Percentiles rank a stretch among this genome's conserved stretches.
Evolutionary conservation across 495 filamentous ascomycete genomes (phyloP).

Genomic region (Aspergillus ostianus): DNA sequence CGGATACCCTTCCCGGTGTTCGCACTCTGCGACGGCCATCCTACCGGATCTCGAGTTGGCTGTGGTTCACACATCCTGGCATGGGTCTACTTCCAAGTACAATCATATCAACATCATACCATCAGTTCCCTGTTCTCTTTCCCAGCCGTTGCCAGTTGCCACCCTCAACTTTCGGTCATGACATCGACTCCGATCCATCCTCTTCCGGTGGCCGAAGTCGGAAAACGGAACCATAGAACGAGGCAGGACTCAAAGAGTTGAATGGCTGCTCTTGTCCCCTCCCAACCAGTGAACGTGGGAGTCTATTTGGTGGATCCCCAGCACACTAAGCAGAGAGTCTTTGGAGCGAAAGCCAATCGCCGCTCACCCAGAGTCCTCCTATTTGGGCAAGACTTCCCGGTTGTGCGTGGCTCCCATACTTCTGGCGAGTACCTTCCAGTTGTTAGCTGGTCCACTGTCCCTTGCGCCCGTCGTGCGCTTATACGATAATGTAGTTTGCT

Average conservation of each 20-base stretch:
- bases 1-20: too few relatives aligned
- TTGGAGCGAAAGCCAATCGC: too few relatives aligned
- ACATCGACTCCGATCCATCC: constrained; percentile 16
- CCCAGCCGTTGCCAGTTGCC: background rate
- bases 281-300: background rate
- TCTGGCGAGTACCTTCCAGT: background rate
- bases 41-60: too few relatives aligned
- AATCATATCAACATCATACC: background rate
- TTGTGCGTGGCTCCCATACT: background rate
- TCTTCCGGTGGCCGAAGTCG: constrained; percentile 14
- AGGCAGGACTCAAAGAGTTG: background rate
- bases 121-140: background rate
- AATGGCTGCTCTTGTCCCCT: background rate
- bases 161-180: constrained; percentile 5
- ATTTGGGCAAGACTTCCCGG: background rate
- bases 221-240: constrained; percentile 2
- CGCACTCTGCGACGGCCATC: too few relatives aligned
- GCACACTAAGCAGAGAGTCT: background rate
- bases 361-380: background rate
- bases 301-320: background rate
- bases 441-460: background rate
- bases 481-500: background rate
- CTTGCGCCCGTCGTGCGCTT: background rate
- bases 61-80: background rate
- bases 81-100: background rate